These are phyloP conservation scores for Penicillium sp. DNA, from an alignment of 2,329 filamentous ascomycete species.

Conservation along the genomic window DNA sequence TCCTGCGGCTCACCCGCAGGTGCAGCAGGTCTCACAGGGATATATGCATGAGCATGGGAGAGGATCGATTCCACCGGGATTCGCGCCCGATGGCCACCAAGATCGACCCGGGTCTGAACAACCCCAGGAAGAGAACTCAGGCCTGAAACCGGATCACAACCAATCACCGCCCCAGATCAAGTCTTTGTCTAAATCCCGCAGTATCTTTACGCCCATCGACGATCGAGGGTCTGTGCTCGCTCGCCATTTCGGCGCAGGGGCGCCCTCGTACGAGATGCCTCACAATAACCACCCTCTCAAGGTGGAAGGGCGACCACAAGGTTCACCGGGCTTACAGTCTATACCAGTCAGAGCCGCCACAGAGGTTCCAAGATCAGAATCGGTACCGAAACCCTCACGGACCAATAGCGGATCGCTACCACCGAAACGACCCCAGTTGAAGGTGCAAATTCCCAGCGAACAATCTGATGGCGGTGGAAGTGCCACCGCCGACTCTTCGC, in stretches of 20 bases:
- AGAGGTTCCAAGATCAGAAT: conserved; percentile 51
- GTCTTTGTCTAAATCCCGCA: conserved; percentile 73
- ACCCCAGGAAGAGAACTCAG: conserved; percentile 56
- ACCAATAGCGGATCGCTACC: conserved; percentile 73
- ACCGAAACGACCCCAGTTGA: conserved; percentile 77
- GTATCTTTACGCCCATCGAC: conserved; percentile 97
- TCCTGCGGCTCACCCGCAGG: conserved; percentile 48
- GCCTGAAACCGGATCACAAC: conserved; percentile 43
- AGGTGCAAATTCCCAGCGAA: conserved; percentile 93
- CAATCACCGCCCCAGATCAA: conserved; percentile 60
- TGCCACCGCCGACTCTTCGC: conserved; percentile 72
- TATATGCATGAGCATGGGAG: conserved; percentile 77
- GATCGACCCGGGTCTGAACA: conserved; percentile 60
- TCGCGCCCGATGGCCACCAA: conserved; percentile 58
- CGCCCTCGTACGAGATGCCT: conserved; percentile 54
- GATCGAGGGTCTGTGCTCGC: conserved; percentile 86
- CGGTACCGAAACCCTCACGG: conserved; percentile 71
- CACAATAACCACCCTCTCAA: conserved; percentile 46
- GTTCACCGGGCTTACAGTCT: conserved; percentile 62
- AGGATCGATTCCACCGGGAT: conserved; percentile 71
- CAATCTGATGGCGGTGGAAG: conserved; percentile 73
- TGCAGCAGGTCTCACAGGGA: conserved; percentile 58
- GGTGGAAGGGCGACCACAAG: conserved; percentile 35
- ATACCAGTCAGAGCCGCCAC: conserved; percentile 55
- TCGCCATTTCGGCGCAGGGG: conserved; percentile 73